Percentiles rank a stretch among this genome's conserved stretches.
These are phyloP conservation scores for Tympanopsis confertula DNA, from an alignment of 2,329 filamentous ascomycete genomes.

Conservation along the genomic window DNA sequence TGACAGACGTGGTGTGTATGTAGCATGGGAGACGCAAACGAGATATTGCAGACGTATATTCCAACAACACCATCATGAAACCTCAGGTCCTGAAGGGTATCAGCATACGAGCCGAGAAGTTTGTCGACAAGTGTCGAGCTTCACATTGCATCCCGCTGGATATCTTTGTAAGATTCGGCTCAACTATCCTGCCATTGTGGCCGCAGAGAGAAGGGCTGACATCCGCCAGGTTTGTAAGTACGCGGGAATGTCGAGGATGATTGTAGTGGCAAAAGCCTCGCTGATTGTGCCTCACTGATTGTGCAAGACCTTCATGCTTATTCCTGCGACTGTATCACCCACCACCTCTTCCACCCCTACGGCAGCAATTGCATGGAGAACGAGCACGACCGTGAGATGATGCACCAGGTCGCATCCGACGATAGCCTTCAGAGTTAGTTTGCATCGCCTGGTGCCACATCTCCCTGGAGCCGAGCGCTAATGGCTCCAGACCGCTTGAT, in stretches of 20 bases:
- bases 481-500: slow-evolving; percentile 40
- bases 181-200: no score
- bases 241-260: slow-evolving; percentile 4
- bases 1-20: background rate
- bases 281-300: background rate
- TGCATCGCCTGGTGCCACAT: background rate
- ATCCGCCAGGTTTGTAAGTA: background rate
- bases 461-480: background rate
- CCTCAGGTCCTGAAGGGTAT: slow-evolving; percentile 42
- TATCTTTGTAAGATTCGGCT: slow-evolving; percentile 40
- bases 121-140: slow-evolving; percentile 38
- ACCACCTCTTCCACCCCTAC: slow-evolving; percentile 58
- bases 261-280: slow-evolving; percentile 2
- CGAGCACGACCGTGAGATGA: slow-evolving; percentile 46
- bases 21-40: slow-evolving; percentile 53
- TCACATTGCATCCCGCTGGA: slow-evolving; percentile 36
- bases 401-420: slow-evolving; percentile 58
- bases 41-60: slow-evolving; percentile 54
- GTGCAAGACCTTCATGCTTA: slow-evolving; percentile 44
- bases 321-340: slow-evolving; percentile 57
- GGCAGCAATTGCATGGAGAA: slow-evolving; percentile 48
- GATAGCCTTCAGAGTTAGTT: slow-evolving; percentile 52
- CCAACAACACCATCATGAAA: slow-evolving; percentile 55
- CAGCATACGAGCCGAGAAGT: slow-evolving; percentile 39
- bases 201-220: background rate